These are phyloP conservation scores for Spatholobus suberectus DNA, from an alignment of 306 rosid species.

Conservation along the genomic window DNA sequence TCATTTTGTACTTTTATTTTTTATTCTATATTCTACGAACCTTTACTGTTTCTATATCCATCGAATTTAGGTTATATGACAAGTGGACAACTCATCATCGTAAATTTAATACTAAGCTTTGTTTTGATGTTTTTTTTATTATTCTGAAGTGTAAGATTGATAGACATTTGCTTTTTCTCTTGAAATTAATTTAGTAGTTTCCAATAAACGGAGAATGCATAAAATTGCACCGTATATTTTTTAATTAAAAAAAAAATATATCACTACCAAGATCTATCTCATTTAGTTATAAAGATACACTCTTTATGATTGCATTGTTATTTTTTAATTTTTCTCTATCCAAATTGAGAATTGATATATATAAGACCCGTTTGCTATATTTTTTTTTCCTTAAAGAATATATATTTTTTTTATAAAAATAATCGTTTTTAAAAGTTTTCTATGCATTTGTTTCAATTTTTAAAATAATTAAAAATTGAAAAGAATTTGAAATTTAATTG, in stretches of 20 bases:
- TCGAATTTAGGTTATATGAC: constrained; percentile 10
- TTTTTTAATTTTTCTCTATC: background rate
- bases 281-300: background rate
- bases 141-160: constrained; percentile 3
- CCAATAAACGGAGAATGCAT: background rate
- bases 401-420: too few relatives aligned
- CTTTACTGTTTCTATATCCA: constrained; percentile 18
- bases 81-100: constrained; percentile 32
- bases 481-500: too few relatives aligned
- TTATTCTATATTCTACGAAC: constrained; percentile 26
- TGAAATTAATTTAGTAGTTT: background rate
- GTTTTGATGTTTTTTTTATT: background rate
- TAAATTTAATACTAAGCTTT: constrained; percentile 17
- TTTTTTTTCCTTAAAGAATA: too few relatives aligned
- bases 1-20: constrained; percentile 26
- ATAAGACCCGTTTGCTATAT: too few relatives aligned
- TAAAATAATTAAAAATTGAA: too few relatives aligned
- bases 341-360: background rate
- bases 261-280: background rate
- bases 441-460: too few relatives aligned
- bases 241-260: background rate
- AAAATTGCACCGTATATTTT: background rate
- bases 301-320: background rate
- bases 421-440: too few relatives aligned
- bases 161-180: background rate